Percentiles rank a stretch among this genome's conserved stretches.
These are phyloP conservation scores for Luvunga scandens DNA, from an alignment of 345 rosid species.

Conservation along the genomic window DNA sequence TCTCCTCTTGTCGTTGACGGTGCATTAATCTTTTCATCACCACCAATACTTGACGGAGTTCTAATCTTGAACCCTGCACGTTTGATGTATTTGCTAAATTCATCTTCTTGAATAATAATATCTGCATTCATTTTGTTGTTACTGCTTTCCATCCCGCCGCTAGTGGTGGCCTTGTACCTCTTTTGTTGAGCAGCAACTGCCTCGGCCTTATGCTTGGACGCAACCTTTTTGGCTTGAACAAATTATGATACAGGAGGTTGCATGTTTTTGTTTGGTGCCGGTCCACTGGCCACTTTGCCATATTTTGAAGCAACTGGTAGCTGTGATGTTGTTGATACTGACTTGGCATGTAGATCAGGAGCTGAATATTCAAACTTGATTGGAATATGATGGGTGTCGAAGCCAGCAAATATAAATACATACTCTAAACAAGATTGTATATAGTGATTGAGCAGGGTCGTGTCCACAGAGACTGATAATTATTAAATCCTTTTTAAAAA, in stretches of 20 bases:
- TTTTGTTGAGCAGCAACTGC: not conserved
- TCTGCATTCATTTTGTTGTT: constrained; percentile 11
- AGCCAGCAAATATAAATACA: no score
- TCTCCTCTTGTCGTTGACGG: not conserved
- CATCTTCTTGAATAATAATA: constrained; percentile 23
- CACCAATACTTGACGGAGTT: not conserved
- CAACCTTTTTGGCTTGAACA: not conserved
- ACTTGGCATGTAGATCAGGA: not conserved
- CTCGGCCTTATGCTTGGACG: not conserved
- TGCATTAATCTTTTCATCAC: no score
- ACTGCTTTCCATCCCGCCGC: not conserved
- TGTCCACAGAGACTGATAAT: no score
- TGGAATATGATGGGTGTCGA: no score
- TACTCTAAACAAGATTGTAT: no score
- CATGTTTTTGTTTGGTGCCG: not conserved
- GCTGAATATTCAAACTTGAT: constrained; percentile 22
- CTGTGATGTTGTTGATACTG: no score
- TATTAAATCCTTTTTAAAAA: no score
- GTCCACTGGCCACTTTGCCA: constrained; percentile 4
- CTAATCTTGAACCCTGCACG: constrained; percentile 29
- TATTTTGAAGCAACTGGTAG: not conserved
- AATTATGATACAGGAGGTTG: constrained; percentile 3
- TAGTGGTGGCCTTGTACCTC: not conserved
- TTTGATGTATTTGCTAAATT: constrained; percentile 24
- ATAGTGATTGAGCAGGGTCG: no score